Evolutionary conservation across 306 rosid genomes (phyloP).

Genomic region (Morella rubra): DNA sequence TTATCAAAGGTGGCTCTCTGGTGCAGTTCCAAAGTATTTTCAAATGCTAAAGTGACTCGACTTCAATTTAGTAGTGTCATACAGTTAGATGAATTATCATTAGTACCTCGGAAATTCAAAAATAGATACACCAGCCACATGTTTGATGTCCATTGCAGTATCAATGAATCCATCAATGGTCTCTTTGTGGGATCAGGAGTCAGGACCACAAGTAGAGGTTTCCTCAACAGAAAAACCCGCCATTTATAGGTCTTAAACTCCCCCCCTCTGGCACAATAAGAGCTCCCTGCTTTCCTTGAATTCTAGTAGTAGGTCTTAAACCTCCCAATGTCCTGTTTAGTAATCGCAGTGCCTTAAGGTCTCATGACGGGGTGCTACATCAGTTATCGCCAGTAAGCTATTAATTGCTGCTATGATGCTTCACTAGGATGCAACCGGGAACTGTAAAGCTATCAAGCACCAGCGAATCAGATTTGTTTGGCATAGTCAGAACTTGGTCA

Average conservation of each 20-base stretch:
- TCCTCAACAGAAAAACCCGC: background rate
- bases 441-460: background rate
- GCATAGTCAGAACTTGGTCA: background rate
- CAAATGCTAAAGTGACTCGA: background rate
- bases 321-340: background rate
- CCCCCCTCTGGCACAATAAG: background rate
- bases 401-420: background rate
- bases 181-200: background rate
- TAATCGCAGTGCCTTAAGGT: background rate
- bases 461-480: background rate
- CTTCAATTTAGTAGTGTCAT: background rate
- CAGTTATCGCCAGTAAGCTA: background rate
- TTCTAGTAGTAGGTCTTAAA: background rate
- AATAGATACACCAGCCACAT: no score
- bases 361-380: background rate
- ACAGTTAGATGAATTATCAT: background rate
- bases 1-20: background rate
- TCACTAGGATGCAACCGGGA: background rate
- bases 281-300: background rate
- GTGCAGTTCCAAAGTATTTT: background rate
- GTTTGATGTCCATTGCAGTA: background rate
- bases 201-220: background rate
- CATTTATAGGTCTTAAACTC: background rate
- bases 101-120: no score
- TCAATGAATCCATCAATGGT: slow-evolving; percentile 31